phyloP scores from a whole-genome alignment of 345 rosid species.

The Eucalyptus regnans region DNA sequence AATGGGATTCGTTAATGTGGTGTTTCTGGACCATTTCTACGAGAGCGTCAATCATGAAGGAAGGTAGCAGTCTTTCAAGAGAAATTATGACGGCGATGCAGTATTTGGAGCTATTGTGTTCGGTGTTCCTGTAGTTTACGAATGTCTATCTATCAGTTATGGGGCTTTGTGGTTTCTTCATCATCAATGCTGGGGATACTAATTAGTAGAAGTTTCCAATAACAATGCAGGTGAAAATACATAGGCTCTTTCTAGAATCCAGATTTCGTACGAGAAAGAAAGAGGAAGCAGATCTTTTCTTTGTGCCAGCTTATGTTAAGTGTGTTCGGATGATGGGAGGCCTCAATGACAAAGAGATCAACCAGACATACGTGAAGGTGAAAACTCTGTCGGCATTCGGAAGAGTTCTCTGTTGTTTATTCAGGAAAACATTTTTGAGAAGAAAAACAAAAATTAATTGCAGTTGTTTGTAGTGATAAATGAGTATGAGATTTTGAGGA shows the following conservation, averaged over 20 bases:
- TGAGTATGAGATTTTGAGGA: not conserved
- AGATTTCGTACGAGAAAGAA: slow-evolving; percentile 56
- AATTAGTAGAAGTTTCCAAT: not conserved
- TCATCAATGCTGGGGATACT: not conserved
- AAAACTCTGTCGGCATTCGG: not conserved
- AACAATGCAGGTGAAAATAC: slow-evolving; percentile 65
- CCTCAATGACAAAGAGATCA: slow-evolving; percentile 86
- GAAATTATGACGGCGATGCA: not conserved
- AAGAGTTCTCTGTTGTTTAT: not conserved
- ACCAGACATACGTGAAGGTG: slow-evolving; percentile 80
- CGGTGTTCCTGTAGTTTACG: not conserved
- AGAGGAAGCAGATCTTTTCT: slow-evolving; percentile 89
- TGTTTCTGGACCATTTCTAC: not conserved
- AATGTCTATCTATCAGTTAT: not conserved
- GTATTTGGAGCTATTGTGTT: not conserved
- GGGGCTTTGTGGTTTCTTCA: not conserved
- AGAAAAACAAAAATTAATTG: not conserved
- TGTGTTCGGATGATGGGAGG: slow-evolving; percentile 94
- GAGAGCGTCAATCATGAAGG: not conserved
- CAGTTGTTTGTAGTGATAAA: not conserved
- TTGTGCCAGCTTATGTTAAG: slow-evolving; percentile 84
- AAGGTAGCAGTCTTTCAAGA: not conserved
- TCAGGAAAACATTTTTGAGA: not conserved
- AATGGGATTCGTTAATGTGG: not conserved
- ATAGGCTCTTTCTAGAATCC: slow-evolving; percentile 52